phyloP scores from a whole-genome alignment of 352 stramenopile species.

The Phytophthora sp. region DNA sequence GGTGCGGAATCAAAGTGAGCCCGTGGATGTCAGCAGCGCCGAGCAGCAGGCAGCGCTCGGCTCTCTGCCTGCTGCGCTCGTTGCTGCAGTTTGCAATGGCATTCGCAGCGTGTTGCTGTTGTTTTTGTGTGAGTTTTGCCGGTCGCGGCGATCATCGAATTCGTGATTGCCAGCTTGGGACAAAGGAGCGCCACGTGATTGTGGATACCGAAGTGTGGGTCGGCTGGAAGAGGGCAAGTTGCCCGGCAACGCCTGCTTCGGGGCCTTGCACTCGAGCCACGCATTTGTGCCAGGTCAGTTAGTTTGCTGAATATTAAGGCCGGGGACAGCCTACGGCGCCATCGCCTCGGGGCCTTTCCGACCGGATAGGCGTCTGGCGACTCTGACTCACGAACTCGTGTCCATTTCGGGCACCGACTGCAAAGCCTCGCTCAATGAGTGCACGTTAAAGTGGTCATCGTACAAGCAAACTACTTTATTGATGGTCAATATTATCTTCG shows the following conservation, averaged over 20 bases:
- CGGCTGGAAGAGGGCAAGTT: too few species aligned
- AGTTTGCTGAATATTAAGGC: background rate
- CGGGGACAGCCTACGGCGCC: conserved; percentile 1
- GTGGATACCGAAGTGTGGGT: conserved; percentile 9
- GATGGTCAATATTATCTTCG: conserved; percentile 7
- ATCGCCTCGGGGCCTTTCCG: conserved; percentile 14
- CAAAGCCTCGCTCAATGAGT: conserved; percentile 11
- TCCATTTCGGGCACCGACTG: conserved; percentile 13
- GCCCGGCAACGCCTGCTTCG: too few species aligned
- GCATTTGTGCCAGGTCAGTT: background rate
- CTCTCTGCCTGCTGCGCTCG: too few species aligned
- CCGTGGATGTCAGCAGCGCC: background rate
- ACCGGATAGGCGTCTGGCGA: background rate
- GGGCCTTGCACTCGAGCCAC: too few species aligned
- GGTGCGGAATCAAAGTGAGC: conserved; percentile 1
- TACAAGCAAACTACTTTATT: conserved; percentile 13
- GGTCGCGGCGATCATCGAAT: too few species aligned
- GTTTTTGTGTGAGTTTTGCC: too few species aligned
- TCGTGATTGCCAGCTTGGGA: too few species aligned
- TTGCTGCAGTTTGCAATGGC: too few species aligned
- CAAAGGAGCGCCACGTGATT: conserved; percentile 3
- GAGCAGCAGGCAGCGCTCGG: too few species aligned
- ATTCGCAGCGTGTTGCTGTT: too few species aligned
- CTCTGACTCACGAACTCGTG: conserved; percentile 7
- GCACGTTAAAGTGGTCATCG: background rate